Evolutionary conservation across 2,329 filamentous ascomycete genomes (phyloP), one percentile per base, ranked within the genome.

Genomic region (Emmonsiellopsis sp.): DNA sequence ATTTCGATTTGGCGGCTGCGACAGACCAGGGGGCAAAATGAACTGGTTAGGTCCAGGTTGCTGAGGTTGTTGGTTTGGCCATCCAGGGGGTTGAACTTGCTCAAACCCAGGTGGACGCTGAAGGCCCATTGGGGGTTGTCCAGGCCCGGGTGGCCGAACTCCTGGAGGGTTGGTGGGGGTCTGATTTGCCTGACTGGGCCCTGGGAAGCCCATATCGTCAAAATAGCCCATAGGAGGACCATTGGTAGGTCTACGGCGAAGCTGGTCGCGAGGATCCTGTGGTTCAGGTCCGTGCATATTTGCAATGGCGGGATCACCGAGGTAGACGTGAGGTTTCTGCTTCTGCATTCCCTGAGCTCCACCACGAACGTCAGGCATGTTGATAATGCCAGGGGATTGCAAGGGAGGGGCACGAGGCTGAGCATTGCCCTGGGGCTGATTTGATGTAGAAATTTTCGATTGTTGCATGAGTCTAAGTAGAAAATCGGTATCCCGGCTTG

Each of bases 391-490:
- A 56, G 64, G 67, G 37, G 58, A 61, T 17, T 65, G 64, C 5
- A 67, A 61, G 7, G 60, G 57, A 55, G 57, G 63, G 3, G 59
- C 61, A 8, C 67, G 66, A 42, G 63, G 57, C 55, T 54, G 56
- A 64, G 45, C 61, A 59, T 53, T 63, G 59, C 49, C 61, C 55
- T 54, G 58, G 55, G 31, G 59, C 58, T 31, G 53, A 46, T 55
- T 57, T 27, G 49, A 52, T 51, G 68, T 56, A 40, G 62, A 66
- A 34, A 72, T 61, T 43, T 66, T 67, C 13, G 76, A 73, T 62
- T 80, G 77, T 60, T 85, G 82, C 87, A 95, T 93, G 33, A 95
- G 77, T 56, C 84, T 87, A 70, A 95, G 87, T 48, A 95, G 74
- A 65, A 93, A 91, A 58, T 94, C 87, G n/a, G 86, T 82, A 61